These are phyloP conservation scores for Cercospora beticola DNA, from an alignment of 2,329 filamentous ascomycete genomes.

Conservation along the genomic window DNA sequence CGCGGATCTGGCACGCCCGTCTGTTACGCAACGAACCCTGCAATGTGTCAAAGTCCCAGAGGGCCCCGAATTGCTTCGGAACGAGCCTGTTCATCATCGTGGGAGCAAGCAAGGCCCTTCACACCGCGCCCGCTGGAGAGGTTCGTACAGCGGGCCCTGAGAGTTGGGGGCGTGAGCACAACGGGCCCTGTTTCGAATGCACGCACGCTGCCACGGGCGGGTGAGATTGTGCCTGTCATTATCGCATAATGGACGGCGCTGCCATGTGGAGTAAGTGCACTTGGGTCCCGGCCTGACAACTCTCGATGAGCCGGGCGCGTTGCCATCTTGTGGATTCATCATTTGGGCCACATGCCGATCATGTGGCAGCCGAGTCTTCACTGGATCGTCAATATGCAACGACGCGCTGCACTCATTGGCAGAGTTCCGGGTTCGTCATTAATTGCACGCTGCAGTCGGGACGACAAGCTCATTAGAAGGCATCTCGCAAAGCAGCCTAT, in stretches of 20 bases:
- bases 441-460: slow-evolving; percentile 10
- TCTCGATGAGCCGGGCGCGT: neutral
- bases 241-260: neutral
- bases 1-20: slow-evolving; percentile 4
- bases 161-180: neutral
- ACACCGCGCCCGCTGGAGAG: neutral
- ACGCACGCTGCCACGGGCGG: neutral
- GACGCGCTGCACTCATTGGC: slow-evolving; percentile 12
- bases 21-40: slow-evolving; percentile 13
- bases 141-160: neutral
- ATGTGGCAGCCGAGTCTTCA: slow-evolving; percentile 1
- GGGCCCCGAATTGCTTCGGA: slow-evolving; percentile 6
- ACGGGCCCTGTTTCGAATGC: neutral
- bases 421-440: slow-evolving; percentile 1
- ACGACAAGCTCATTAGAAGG: slow-evolving; percentile 1
- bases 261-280: neutral
- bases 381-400: slow-evolving; percentile 18
- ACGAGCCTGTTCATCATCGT: slow-evolving; percentile 3
- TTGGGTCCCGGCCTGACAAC: neutral
- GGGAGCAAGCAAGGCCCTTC: neutral
- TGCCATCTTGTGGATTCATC: neutral
- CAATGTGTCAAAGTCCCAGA: slow-evolving; percentile 22
- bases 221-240: neutral
- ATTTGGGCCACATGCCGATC: neutral
- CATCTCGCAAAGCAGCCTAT: neutral